Evolutionary conservation across 2,329 filamentous ascomycete species (phyloP).

Genomic region (Nigrograna mackinnonii): DNA sequence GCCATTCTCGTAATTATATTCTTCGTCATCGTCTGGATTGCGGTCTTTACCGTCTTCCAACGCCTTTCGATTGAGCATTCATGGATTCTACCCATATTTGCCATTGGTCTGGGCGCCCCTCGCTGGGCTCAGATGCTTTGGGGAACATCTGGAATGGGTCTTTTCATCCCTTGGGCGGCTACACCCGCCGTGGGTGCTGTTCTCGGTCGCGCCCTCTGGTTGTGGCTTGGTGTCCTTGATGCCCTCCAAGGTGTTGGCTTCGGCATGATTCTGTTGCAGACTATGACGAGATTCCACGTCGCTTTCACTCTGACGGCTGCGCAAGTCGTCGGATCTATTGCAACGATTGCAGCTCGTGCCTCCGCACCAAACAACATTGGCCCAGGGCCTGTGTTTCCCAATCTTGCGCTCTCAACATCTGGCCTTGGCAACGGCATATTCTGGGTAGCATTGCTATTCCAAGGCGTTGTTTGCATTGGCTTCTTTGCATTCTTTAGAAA

Average conservation of each 20-base stretch:
- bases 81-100: slow-evolving; percentile 70
- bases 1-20: slow-evolving; percentile 60
- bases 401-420: slow-evolving; percentile 56
- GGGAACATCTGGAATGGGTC: slow-evolving; percentile 63
- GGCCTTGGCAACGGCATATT: slow-evolving; percentile 54
- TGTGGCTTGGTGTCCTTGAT: slow-evolving; percentile 70
- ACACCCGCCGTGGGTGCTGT: slow-evolving; percentile 58
- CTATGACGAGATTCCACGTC: slow-evolving; percentile 67
- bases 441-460: slow-evolving; percentile 63
- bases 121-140: slow-evolving; percentile 71
- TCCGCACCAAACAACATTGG: slow-evolving; percentile 65
- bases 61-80: slow-evolving; percentile 62
- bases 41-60: slow-evolving; percentile 56
- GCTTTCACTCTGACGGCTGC: slow-evolving; percentile 63
- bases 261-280: slow-evolving; percentile 70
- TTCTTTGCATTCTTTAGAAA: slow-evolving; percentile 62
- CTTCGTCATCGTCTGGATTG: slow-evolving; percentile 60
- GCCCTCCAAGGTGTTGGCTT: slow-evolving; percentile 68
- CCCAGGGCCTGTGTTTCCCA: slow-evolving; percentile 65
- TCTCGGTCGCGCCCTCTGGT: slow-evolving; percentile 62
- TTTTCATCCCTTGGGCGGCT: slow-evolving; percentile 61
- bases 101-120: slow-evolving; percentile 67
- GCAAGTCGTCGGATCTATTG: slow-evolving; percentile 64
- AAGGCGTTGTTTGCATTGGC: slow-evolving; percentile 62
- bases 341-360: slow-evolving; percentile 65